Evolutionary conservation across 2,329 filamentous ascomycete genomes (phyloP).

Genomic region (Pseudogymnoascus sp.): DNA sequence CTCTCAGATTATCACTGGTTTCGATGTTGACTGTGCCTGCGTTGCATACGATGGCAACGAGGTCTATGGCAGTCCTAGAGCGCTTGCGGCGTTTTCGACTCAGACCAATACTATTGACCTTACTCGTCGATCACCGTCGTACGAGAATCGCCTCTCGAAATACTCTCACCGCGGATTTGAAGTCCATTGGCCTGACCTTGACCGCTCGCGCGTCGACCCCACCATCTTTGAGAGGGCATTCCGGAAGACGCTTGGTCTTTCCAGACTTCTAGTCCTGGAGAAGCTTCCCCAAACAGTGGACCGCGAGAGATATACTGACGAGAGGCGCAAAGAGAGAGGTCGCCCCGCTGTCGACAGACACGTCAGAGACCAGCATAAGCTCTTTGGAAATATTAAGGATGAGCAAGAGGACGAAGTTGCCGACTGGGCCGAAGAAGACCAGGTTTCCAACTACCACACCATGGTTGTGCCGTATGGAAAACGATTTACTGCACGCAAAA

Average conservation of each 20-base stretch:
- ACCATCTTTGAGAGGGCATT: constrained; percentile 85
- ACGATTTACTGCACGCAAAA: constrained; percentile 58
- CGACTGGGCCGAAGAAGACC: constrained; percentile 73
- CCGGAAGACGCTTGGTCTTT: constrained; percentile 66
- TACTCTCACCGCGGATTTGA: constrained; percentile 82
- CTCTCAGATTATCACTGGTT: constrained; percentile 79
- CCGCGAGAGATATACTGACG: constrained; percentile 63
- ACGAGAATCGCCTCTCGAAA: constrained; percentile 81
- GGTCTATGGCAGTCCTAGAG: constrained; percentile 72
- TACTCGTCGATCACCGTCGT: constrained; percentile 72
- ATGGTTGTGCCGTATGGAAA: constrained; percentile 65
- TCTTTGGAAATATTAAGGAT: constrained; percentile 69
- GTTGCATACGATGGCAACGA: constrained; percentile 75
- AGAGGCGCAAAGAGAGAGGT: constrained; percentile 66
- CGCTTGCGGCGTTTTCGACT: constrained; percentile 71
- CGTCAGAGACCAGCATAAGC: constrained; percentile 35
- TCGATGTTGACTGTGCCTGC: constrained; percentile 81
- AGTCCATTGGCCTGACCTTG: constrained; percentile 69
- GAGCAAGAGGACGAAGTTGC: constrained; percentile 72
- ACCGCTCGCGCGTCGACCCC: constrained; percentile 71
- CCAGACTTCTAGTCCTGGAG: constrained; percentile 73
- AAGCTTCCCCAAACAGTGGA: constrained; percentile 64
- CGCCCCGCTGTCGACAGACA: constrained; percentile 50
- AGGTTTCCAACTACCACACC: constrained; percentile 73
- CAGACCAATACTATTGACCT: constrained; percentile 79